phyloP scores from a whole-genome alignment of 371 early-diverging fungal species.

The Syncephalastrum contaminatum region DNA sequence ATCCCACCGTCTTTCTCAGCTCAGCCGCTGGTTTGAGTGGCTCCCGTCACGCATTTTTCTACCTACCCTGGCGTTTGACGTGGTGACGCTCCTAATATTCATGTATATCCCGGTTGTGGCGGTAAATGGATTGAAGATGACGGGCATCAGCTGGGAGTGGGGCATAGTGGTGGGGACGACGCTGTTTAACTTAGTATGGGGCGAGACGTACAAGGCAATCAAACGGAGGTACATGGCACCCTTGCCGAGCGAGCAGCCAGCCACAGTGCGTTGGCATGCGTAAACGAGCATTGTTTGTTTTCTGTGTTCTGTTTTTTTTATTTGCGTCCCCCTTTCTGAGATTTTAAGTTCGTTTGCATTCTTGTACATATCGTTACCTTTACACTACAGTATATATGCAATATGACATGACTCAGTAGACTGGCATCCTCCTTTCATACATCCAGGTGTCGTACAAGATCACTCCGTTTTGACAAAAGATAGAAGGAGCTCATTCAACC shows the following conservation, averaged over 20 bases:
- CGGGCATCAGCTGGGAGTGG: conserved; percentile 69
- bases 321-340: too few species aligned
- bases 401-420: too few species aligned
- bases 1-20: conserved; percentile 56
- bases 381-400: too few species aligned
- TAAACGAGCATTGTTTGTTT: too few species aligned
- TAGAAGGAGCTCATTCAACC: too few species aligned
- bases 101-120: conserved; percentile 68
- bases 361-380: too few species aligned
- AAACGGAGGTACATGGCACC: conserved; percentile 21
- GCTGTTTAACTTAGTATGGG: conserved; percentile 50
- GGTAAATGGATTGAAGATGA: conserved; percentile 58
- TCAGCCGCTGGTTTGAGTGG: conserved; percentile 39
- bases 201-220: conserved; percentile 50
- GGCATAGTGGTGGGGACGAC: conserved; percentile 53
- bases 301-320: too few species aligned
- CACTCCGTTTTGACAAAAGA: too few species aligned
- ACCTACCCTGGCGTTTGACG: conserved; percentile 47
- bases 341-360: too few species aligned
- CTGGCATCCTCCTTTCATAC: too few species aligned
- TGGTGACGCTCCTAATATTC: conserved; percentile 47
- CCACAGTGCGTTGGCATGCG: too few species aligned
- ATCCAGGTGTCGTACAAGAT: too few species aligned
- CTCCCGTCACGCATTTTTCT: conserved; percentile 53
- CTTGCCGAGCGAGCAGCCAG: neutral